Conservation (phyloP, 768 basidiomycete species). For the Strobilomyces dryophilus region DNA sequence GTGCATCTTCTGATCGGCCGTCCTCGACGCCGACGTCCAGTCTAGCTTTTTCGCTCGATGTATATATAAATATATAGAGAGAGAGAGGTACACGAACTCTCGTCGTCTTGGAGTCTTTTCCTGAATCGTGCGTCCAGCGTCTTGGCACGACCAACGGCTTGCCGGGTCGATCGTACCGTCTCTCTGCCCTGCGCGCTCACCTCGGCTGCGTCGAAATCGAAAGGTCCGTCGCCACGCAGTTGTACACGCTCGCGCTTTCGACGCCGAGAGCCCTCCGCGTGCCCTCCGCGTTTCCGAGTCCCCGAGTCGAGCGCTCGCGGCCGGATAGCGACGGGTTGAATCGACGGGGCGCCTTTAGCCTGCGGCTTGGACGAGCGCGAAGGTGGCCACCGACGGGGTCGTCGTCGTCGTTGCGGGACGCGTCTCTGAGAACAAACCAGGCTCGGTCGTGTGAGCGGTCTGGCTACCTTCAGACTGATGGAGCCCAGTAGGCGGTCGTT, state of each 20-base stretch:
- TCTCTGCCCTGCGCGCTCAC: background rate
- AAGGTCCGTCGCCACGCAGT: constrained; percentile 4
- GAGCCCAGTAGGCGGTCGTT: too few relatives aligned
- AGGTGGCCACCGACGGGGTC: background rate
- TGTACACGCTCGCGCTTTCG: constrained; percentile 13
- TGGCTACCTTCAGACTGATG: too few relatives aligned
- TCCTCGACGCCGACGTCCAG: background rate
- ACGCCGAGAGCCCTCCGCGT: constrained; percentile 2
- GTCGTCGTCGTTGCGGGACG: background rate
- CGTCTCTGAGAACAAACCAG: too few relatives aligned
- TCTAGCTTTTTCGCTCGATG: constrained; percentile 11
- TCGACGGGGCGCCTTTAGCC: too few relatives aligned
- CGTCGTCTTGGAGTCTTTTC: background rate
- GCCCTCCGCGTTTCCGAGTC: background rate
- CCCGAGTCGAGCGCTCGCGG: background rate
- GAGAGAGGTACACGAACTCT: background rate
- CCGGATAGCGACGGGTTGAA: constrained; percentile 4
- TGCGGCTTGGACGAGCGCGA: too few relatives aligned
- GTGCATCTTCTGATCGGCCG: background rate
- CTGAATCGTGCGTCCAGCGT: constrained; percentile 5
- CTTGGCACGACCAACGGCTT: constrained; percentile 4
- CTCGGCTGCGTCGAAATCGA: background rate
- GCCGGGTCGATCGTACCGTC: constrained; percentile 5
- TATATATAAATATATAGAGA: too few relatives aligned
- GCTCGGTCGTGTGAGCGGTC: too few relatives aligned